Evolutionary conservation across 2,329 filamentous ascomycete species (phyloP), one percentile per base, ranked within the genome.

Genomic region (Lachnellula arida): DNA sequence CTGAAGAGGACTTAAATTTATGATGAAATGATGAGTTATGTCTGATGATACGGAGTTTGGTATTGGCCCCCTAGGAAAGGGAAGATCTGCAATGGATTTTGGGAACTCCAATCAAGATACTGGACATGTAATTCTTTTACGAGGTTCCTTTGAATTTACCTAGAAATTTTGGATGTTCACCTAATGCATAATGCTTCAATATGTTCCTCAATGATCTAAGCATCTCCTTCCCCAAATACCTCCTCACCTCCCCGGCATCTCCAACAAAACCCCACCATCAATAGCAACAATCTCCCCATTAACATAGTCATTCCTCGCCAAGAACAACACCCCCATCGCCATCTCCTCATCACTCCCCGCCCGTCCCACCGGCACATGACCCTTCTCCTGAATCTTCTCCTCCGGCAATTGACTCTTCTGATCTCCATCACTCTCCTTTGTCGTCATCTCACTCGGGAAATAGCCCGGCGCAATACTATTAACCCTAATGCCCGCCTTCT

Each of bases 381-480:
- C 81, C 49, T 76, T 76, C 59, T 71, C 61, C 63, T 81, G 75
- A 63, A 77, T 78, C 59, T 77, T 72, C 60, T 78, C 75, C 67
- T 78, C 77, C 2, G 74, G 73, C 57, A 82, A 71, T 53, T 75
- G 68, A 28, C 73, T 76, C 72, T 81, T 82, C 71, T 81, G 76
- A 56, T 77, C 75, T 22, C 77, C 75, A 46, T 76, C 73, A 51
- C 61, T 63, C 46, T 63, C 74, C 15, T 75, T 72, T 0, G 78
- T 76, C 3, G 79, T 82, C 77, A 82, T 81, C 66, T 81, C 78
- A 3, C 72, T 76, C 0, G 79, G 78, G 66, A 83, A 83, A n/a
- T 81, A 73, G 14, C 78, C 78, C 0, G 80, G 80, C 2, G 79
- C 78, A 56, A 84, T 81, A 47, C 71, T 74, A 69, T 84, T 84